A percentile compares a stretch with the other conserved stretches of the same genome.
Evolutionary conservation across 257 asterid species (phyloP).

Genomic region (Solanum rostratum): DNA sequence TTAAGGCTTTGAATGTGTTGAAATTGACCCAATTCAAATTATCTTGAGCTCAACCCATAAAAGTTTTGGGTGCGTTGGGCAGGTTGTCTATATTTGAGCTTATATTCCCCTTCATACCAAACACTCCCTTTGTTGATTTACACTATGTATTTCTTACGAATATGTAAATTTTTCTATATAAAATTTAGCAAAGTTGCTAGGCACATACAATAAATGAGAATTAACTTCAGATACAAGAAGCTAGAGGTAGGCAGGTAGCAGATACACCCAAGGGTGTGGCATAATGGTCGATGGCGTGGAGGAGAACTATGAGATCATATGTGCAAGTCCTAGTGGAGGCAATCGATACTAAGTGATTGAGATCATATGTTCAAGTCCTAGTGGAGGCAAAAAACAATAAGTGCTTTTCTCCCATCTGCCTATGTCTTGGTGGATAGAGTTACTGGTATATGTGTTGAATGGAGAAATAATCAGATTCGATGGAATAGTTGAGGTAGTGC

Average conservation of each 20-base stretch:
- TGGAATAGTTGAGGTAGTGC: not conserved
- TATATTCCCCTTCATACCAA: not conserved
- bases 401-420: not conserved
- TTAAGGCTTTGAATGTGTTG: too few species aligned
- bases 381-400: not conserved
- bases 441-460: not conserved
- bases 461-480: not conserved
- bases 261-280: not conserved
- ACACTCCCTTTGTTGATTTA: not conserved
- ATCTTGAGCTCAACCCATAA: too few species aligned
- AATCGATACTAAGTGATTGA: not conserved
- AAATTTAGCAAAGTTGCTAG: not conserved
- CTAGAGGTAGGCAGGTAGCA: not conserved
- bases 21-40: too few species aligned
- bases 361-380: conserved; percentile 16
- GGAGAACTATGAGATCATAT: not conserved
- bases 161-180: not conserved
- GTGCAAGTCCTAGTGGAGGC: conserved; percentile 16
- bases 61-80: too few species aligned
- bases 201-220: not conserved
- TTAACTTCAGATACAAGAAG: not conserved
- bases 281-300: not conserved
- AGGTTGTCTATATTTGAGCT: too few species aligned
- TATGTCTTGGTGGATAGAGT: not conserved
- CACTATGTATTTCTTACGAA: not conserved